These are phyloP conservation scores for Cadophora sp. DNA, from an alignment of 2,329 filamentous ascomycete species.

Conservation along the genomic window DNA sequence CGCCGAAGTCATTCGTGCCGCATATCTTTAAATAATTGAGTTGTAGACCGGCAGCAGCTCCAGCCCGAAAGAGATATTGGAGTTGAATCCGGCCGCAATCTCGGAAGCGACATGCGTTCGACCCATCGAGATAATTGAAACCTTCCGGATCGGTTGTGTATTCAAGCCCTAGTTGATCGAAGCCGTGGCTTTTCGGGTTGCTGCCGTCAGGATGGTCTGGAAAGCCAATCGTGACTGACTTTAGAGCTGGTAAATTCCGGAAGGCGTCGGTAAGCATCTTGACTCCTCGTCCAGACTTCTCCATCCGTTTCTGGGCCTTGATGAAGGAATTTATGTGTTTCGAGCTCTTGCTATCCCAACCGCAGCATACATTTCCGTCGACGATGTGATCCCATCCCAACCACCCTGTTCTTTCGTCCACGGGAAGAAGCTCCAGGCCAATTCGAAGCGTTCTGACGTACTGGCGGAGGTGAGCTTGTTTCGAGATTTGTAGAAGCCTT, in stretches of 20 bases:
- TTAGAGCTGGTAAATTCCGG: not conserved
- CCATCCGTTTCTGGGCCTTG: conserved; percentile 7
- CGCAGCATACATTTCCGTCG: conserved; percentile 5
- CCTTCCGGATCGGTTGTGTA: conserved; percentile 6
- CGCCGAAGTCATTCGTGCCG: not conserved
- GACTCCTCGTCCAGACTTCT: not conserved
- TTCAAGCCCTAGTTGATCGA: not conserved
- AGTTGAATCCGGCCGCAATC: conserved; percentile 6
- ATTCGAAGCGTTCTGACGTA: conserved; percentile 9
- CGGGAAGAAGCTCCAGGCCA: conserved; percentile 9
- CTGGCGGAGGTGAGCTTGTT: not conserved
- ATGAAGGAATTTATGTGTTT: conserved; percentile 9
- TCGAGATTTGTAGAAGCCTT: conserved; percentile 9
- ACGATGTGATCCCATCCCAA: conserved; percentile 2
- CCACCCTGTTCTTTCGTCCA: not conserved
- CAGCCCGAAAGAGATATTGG: conserved; percentile 2
- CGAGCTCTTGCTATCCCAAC: not conserved
- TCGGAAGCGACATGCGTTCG: conserved; percentile 1
- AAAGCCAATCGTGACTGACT: not conserved
- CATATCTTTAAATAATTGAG: not conserved
- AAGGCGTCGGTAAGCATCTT: conserved; percentile 8
- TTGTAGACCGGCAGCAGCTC: not conserved
- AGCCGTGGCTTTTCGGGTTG: not conserved
- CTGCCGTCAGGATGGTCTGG: conserved; percentile 1
- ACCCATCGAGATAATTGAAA: conserved; percentile 5